These are phyloP conservation scores for Termitomyces sp. DNA, from an alignment of 768 basidiomycete genomes.

Conservation along the genomic window DNA sequence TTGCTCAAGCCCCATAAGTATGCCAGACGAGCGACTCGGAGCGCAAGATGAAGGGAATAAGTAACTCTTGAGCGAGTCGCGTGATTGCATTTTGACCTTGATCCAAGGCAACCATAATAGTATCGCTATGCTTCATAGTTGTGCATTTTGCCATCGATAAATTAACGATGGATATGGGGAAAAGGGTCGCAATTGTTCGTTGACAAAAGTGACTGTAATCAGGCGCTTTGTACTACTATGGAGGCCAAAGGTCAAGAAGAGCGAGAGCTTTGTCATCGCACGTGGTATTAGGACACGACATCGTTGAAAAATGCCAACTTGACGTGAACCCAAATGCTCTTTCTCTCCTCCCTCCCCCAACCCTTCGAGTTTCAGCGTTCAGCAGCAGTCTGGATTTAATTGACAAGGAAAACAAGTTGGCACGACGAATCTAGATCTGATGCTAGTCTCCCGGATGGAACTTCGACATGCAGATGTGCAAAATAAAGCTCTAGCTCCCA, in stretches of 20 bases:
- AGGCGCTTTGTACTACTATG: too few species aligned
- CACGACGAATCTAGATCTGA: neutral
- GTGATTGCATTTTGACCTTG: neutral
- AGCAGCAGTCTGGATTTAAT: neutral
- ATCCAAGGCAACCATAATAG: neutral
- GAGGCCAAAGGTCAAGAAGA: too few species aligned
- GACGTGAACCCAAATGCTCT: neutral
- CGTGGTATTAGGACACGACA: neutral
- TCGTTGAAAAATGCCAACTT: too few species aligned
- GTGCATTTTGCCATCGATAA: too few species aligned
- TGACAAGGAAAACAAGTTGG: neutral
- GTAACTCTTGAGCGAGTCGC: neutral
- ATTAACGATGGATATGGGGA: too few species aligned
- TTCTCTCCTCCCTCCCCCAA: neutral
- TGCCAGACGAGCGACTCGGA: neutral
- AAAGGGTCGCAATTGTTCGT: too few species aligned
- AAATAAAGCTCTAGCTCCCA: neutral
- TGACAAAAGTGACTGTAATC: too few species aligned
- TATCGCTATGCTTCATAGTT: too few species aligned
- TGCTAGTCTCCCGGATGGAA: neutral
- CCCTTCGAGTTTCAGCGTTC: neutral
- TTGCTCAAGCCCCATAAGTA: neutral
- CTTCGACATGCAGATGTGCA: neutral
- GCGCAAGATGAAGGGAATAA: neutral
- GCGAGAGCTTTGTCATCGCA: neutral